Conservation (phyloP, 179 eudicot species). For the Beta corolliflora region DNA sequence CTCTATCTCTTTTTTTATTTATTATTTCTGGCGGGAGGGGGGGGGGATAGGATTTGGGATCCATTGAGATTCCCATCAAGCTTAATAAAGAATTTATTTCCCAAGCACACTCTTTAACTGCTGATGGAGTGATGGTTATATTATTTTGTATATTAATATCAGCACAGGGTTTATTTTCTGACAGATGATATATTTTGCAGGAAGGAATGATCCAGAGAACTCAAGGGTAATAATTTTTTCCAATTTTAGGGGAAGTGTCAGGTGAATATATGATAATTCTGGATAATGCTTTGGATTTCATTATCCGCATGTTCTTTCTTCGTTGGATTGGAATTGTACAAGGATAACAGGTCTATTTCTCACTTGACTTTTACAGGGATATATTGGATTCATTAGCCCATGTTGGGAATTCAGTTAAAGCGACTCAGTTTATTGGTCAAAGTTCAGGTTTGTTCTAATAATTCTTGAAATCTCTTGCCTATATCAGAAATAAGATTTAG, state of each 20-base stretch:
- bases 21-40: background rate
- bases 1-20: background rate
- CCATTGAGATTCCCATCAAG: slow-evolving; percentile 1
- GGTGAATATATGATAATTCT: slow-evolving; percentile 43
- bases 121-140: background rate
- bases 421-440: slow-evolving; percentile 95
- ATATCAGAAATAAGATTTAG: background rate
- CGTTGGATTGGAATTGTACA: background rate
- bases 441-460: slow-evolving; percentile 61
- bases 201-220: slow-evolving; percentile 61
- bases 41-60: background rate
- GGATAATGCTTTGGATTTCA: background rate
- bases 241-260: slow-evolving; percentile 95
- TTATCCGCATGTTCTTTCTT: background rate
- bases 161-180: background rate
- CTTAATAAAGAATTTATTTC: background rate
- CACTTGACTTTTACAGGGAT: slow-evolving; percentile 54
- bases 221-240: slow-evolving; percentile 97
- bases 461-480: background rate
- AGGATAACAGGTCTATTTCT: background rate
- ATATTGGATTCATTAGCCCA: slow-evolving; percentile 67
- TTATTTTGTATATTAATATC: slow-evolving; percentile 4
- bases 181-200: slow-evolving; percentile 46
- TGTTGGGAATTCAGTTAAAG: slow-evolving; percentile 66
- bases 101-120: slow-evolving; percentile 14